Percentiles rank a stretch among this genome's conserved stretches.
Evolutionary conservation across 441 rosid genomes (phyloP).

Genomic region (Geranium incanum): DNA sequence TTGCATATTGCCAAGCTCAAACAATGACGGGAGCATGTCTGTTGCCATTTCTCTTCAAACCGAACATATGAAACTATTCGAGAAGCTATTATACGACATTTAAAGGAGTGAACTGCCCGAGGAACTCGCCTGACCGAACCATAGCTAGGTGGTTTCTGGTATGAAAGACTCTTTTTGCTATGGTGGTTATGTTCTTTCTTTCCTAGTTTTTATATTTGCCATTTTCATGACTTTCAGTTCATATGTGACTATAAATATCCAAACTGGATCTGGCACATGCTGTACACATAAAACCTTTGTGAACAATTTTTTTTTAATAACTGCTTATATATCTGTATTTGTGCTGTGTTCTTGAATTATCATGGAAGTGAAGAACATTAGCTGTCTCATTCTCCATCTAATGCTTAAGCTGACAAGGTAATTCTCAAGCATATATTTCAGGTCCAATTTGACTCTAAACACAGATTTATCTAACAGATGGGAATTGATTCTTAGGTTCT

Average conservation of each 20-base stretch:
- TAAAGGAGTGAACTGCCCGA: constrained; percentile 14
- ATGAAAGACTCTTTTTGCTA: constrained; percentile 12
- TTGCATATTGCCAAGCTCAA: constrained; percentile 73
- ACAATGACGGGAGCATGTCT: constrained; percentile 71
- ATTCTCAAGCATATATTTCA: background rate
- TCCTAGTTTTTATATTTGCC: constrained; percentile 1
- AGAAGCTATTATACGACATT: constrained; percentile 61
- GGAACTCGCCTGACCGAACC: constrained; percentile 1
- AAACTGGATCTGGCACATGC: constrained; percentile 6
- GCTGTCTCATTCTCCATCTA: constrained; percentile 3
- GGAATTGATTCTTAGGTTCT: background rate
- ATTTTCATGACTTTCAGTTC: background rate
- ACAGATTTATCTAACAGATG: background rate
- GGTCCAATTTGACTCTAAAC: background rate
- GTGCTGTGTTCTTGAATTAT: background rate
- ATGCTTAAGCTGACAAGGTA: background rate
- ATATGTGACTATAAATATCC: background rate
- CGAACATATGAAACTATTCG: constrained; percentile 77
- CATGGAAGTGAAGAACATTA: background rate
- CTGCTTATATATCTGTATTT: background rate
- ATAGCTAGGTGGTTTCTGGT: constrained; percentile 19
- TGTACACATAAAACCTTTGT: constrained; percentile 8
- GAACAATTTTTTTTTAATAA: constrained; percentile 10
- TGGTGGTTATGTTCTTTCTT: constrained; percentile 8
- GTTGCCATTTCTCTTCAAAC: constrained; percentile 81